These are phyloP conservation scores for Gamsiella multidivaricata DNA, from an alignment of 192 early-diverging fungal species.

Conservation along the genomic window DNA sequence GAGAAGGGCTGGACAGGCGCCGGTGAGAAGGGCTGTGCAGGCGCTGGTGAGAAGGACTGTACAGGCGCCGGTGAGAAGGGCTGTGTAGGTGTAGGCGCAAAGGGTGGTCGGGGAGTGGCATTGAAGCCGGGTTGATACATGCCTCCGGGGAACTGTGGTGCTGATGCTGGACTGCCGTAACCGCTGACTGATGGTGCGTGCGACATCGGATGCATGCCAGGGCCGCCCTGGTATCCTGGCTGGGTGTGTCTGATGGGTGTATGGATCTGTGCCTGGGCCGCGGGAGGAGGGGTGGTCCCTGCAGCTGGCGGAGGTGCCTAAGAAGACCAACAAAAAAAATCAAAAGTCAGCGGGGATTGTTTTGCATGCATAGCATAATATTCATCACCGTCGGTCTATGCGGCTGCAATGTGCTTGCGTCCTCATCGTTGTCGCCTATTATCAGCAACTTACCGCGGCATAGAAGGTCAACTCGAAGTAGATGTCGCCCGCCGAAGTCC, in stretches of 20 bases:
- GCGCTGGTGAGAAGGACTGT: neutral
- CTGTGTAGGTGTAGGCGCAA: conserved; percentile 1
- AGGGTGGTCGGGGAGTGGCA: conserved; percentile 10
- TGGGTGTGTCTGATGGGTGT: conserved; percentile 24
- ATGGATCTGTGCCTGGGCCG: conserved; percentile 29
- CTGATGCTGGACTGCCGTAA: conserved; percentile 25
- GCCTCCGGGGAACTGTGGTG: conserved; percentile 25
- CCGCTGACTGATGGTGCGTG: conserved; percentile 15
- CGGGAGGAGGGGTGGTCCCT: conserved; percentile 36
- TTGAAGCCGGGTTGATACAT: conserved; percentile 23
- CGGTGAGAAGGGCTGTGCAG: conserved; percentile 3
- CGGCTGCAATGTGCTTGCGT: neutral
- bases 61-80: neutral
- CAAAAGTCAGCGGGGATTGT: no score
- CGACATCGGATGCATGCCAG: conserved; percentile 11
- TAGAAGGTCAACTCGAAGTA: conserved; percentile 68
- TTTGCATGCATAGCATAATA: neutral
- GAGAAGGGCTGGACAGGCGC: neutral
- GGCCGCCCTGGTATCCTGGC: conserved; percentile 31
- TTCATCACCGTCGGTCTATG: neutral
- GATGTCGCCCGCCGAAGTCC: conserved; percentile 58
- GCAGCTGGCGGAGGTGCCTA: conserved; percentile 28
- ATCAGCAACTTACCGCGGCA: conserved; percentile 52
- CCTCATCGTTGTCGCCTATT: no score
- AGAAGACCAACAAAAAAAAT: neutral